Conservation (phyloP, 441 rosid genomes). For the Aquilaria agallochum region DNA sequence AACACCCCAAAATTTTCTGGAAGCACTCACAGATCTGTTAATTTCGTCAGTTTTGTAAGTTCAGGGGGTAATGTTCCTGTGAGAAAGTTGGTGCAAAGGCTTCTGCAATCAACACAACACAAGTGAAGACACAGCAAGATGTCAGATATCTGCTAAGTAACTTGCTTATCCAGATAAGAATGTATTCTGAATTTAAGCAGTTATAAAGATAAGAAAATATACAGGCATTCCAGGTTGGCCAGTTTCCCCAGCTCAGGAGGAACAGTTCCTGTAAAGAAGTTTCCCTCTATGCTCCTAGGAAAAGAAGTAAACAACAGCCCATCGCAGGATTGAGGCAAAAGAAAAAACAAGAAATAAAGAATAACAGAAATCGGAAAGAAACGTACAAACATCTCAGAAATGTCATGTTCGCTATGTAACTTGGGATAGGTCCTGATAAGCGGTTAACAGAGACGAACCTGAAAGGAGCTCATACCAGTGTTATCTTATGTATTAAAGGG, state of each 20-base stretch:
- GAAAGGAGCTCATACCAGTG: constrained; percentile 3
- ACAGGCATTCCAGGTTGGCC: constrained; percentile 34
- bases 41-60: constrained; percentile 20
- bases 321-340: not conserved
- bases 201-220: constrained; percentile 10
- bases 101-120: constrained; percentile 13
- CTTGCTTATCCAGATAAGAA: not conserved
- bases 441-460: constrained; percentile 30
- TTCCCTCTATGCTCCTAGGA: constrained; percentile 37
- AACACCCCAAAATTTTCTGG: not conserved
- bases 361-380: not conserved
- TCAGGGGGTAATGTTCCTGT: constrained; percentile 21
- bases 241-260: constrained; percentile 39
- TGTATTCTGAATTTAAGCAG: too few relatives aligned
- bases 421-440: constrained; percentile 35
- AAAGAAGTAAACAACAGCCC: not conserved
- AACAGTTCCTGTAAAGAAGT: constrained; percentile 40
- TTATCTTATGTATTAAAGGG: not conserved
- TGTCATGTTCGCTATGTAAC: constrained; percentile 27
- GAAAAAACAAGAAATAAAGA: not conserved
- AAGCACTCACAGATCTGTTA: constrained; percentile 29
- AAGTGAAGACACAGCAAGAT: not conserved
- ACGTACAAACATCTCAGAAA: constrained; percentile 33
- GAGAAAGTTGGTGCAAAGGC: constrained; percentile 25
- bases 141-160: not conserved